Evolutionary conservation across 192 early-diverging fungal genomes (phyloP), one percentile per base, ranked within the genome.

Genomic region (Linnemannia zychae): DNA sequence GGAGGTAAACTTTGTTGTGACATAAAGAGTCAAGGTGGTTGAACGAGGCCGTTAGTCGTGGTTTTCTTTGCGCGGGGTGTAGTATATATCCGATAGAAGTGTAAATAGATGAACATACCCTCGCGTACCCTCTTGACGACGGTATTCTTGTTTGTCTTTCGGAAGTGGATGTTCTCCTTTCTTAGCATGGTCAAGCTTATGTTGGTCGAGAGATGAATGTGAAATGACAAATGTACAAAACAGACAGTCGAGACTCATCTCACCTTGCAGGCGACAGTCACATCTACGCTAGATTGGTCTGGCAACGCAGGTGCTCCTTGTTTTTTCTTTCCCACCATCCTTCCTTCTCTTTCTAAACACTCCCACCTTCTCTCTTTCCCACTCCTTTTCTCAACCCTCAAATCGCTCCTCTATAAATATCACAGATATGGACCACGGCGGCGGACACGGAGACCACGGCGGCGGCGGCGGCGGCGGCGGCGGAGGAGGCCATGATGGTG

Each of bases 91-190:
- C 11, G 40, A 47, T 52, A 4, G 34, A 24, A 18, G n/a, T 1
- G 50, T 11, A 65, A 60, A 20, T 15, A 15, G 18, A 49, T 15
- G 7, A 53, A 81, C 74, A 68, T 90, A 89, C 91, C 87, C 84
- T 92, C 91, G 71, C 88, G 75, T 40, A 92, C 91, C 31, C 82
- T 73, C 48, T 92, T 92, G 38, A 92, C 82, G 57, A 92, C 89
- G 7, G 88, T 76, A 71, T 90, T 89, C 67, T 87, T 89, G 48
- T 85, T 79, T 24, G 90, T 88, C 77, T 92, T 92, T 73, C 89
- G 76, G 70, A 87, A 92, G 71, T 87, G 89, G 24, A 83, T 76
- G 66, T 77, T 86, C 40, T 86, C 82, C 12, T 77, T 84, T 34
- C 73, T 33, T 50, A 79, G 82, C 82, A 84, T 84, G 60, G 48